Conservation (phyloP, 139 green algal genomes). For the Parachlorella kessleri region DNA sequence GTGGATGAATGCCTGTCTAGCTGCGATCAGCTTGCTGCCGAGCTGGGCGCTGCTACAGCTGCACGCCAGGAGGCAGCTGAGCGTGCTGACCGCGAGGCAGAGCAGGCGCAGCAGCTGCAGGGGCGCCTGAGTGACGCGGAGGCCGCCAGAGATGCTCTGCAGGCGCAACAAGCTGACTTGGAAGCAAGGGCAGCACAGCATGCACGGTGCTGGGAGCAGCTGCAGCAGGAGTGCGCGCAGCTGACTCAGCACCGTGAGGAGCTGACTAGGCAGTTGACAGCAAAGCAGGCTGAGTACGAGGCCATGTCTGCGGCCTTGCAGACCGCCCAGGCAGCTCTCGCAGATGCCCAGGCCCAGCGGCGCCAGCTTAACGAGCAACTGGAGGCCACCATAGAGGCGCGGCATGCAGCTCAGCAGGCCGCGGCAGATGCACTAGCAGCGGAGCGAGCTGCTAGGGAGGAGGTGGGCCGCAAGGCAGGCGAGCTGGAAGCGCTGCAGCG, state of each 20-base stretch:
- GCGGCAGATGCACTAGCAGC: conserved; percentile 1
- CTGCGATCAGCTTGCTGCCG: not conserved
- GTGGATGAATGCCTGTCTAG: not conserved
- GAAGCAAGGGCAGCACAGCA: not conserved
- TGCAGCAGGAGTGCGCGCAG: conserved; percentile 27
- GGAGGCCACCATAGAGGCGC: not conserved
- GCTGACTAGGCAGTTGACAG: not conserved
- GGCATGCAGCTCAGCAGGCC: not conserved
- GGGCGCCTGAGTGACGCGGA: not conserved
- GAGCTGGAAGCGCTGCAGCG: not conserved
- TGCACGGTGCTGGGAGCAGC: not conserved
- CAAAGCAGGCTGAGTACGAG: not conserved
- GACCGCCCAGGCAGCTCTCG: not conserved
- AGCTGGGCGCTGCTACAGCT: not conserved
- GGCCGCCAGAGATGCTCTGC: not conserved
- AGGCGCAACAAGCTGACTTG: not conserved
- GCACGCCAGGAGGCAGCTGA: not conserved
- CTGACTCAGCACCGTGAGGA: conserved; percentile 17
- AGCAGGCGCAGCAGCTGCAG: not conserved
- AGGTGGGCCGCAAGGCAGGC: not conserved
- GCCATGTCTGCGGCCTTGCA: not conserved
- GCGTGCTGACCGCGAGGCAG: not conserved
- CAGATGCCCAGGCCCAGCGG: not conserved
- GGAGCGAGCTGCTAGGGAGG: not conserved
- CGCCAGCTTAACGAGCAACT: not conserved